Base-by-base conservation (phyloP, 192 early-diverging fungal species). In the Coemansia umbellata region DNA sequence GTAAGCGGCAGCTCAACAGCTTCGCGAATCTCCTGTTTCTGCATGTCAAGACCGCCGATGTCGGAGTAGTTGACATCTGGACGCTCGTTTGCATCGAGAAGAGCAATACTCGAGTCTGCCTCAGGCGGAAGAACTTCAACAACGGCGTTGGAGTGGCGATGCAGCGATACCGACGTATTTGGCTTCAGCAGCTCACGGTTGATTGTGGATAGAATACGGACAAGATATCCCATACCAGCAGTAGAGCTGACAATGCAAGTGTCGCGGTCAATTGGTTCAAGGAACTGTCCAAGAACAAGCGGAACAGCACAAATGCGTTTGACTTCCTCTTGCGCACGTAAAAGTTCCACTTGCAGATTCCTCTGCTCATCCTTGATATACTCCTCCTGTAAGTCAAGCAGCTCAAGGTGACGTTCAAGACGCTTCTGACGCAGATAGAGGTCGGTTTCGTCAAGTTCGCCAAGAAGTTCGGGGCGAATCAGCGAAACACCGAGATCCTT, bases 331-430 rank as follows among this genome's bases (percentile, higher is more conserved):
- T 93, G 90, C 19, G 96, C 93, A 27, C 92, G 85, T 37, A 96
- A 79, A 44, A 99, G 80, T 62, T 99, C 96, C 36, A 90, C 80
- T 66, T 96, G 93, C 47, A 99, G 62, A 72, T 97, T 95, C 79
- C 93, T 91, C 80, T 95, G 92, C 74, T 99, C 95, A 63, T 95
- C 93, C 78, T 96, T 96, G 73, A 99, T 99, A 73, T 97, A 99
- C 70, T 97, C 94, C 67, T 99, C 94, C 79, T 99, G 94, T 22
- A 99, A 79, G 45, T 93, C 88, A 35, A 99, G 77, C 58, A 99
- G 90, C 75, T 99, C 96, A 15, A 97, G 72, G 64, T 97, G 91
- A 31, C 91, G 84, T 56, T 95, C 90, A 15, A 97, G 83, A 59
- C 93, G 94, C 80, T 98, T 98, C 56, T 92, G 82, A 37, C 88